These are phyloP conservation scores for Dioszegia aurantiaca DNA, from an alignment of 768 basidiomycete genomes.

Conservation along the genomic window DNA sequence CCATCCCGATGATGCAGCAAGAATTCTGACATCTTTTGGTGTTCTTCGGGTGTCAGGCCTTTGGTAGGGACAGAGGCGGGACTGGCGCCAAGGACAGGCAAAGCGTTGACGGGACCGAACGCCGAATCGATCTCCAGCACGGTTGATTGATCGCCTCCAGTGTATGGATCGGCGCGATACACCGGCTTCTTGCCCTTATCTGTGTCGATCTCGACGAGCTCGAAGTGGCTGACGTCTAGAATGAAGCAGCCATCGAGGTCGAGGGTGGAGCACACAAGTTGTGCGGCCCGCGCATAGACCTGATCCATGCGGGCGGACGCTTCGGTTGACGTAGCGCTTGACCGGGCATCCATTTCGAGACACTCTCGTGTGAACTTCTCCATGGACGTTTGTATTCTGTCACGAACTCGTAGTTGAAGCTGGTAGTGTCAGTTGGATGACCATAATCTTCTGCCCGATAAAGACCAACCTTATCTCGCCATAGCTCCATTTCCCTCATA, in stretches of 20 bases:
- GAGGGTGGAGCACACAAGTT: conserved; percentile 80
- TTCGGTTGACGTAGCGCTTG: conserved; percentile 53
- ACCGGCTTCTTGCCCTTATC: conserved; percentile 51
- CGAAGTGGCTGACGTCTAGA: conserved; percentile 87
- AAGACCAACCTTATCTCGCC: conserved; percentile 95
- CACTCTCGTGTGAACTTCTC: conserved; percentile 93
- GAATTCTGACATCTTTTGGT: conserved; percentile 70
- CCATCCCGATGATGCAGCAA: conserved; percentile 79
- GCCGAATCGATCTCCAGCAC: conserved; percentile 40
- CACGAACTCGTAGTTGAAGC: conserved; percentile 86
- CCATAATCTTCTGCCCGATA: not conserved
- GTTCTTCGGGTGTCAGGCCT: conserved; percentile 67
- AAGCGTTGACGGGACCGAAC: conserved; percentile 47
- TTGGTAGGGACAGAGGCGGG: conserved; percentile 39
- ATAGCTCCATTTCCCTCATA: conserved; percentile 93
- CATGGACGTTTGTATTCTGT: conserved; percentile 94
- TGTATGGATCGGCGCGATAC: conserved; percentile 53
- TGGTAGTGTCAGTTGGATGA: conserved; percentile 44
- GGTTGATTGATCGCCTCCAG: conserved; percentile 18
- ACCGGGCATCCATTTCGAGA: conserved; percentile 76
- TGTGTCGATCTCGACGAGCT: conserved; percentile 69
- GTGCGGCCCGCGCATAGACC: conserved; percentile 85
- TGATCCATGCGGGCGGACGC: conserved; percentile 68
- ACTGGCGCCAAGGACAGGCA: conserved; percentile 48
- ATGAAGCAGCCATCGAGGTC: conserved; percentile 90